A percentile compares a stretch with the other conserved stretches of the same genome.
phyloP scores from a whole-genome alignment of 768 basidiomycete genomes.

The Phanerodontia chrysosporium region DNA sequence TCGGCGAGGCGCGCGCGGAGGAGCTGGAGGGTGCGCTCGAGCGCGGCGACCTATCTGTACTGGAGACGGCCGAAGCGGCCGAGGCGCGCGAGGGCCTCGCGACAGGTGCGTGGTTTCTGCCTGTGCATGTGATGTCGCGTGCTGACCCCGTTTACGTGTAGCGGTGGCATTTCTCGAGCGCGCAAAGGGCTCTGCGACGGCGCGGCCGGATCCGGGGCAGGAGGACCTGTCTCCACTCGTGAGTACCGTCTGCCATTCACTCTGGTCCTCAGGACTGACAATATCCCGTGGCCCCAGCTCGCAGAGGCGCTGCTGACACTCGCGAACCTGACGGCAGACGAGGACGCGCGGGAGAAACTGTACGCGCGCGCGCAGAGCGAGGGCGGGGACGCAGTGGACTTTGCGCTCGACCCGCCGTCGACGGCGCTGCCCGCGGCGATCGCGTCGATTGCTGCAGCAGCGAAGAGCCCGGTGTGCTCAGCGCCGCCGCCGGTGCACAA shows the following conservation, averaged over 20 bases:
- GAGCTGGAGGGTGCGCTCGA: conserved; percentile 53
- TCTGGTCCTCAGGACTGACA: neutral
- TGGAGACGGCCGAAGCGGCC: conserved; percentile 45
- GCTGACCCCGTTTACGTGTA: neutral
- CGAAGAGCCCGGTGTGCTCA: neutral
- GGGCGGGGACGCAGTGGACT: conserved; percentile 36
- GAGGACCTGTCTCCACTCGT: conserved; percentile 20
- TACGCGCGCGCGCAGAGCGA: conserved; percentile 48
- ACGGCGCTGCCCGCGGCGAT: neutral
- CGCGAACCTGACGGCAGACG: conserved; percentile 53
- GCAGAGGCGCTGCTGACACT: conserved; percentile 56
- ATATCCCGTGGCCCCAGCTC: conserved; percentile 28
- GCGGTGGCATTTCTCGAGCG: conserved; percentile 32
- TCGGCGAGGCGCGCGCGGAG: conserved; percentile 53
- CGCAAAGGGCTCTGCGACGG: conserved; percentile 22
- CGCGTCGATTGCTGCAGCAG: neutral
- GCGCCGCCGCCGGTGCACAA: neutral
- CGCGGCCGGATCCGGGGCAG: conserved; percentile 5
- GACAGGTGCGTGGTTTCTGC: conserved; percentile 36
- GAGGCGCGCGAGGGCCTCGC: conserved; percentile 51
- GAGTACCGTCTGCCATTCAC: neutral
- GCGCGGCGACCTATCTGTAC: conserved; percentile 33
- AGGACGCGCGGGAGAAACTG: conserved; percentile 43
- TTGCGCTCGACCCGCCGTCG: conserved; percentile 21
- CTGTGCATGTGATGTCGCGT: conserved; percentile 24